Base-by-base conservation (phyloP, 768 basidiomycete genomes). In the Leccinum uliginosum region DNA sequence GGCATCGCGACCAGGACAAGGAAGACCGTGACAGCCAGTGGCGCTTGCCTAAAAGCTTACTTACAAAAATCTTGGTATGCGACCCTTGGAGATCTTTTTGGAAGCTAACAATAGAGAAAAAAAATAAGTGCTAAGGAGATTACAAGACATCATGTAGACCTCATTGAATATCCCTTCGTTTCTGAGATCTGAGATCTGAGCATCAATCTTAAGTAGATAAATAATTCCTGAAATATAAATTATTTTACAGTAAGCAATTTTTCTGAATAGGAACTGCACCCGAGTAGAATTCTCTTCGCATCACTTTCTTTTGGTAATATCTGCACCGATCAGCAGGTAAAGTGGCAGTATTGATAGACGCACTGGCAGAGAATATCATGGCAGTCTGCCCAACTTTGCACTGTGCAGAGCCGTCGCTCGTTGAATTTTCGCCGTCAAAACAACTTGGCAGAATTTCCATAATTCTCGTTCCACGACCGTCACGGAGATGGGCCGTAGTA, bases 261-360 rank as follows among this genome's bases (percentile, higher is more conserved):
- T n/a, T n/a, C n/a, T n/a, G n/a, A 56, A 44, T 57, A 59, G 11
- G 57, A 56, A 56, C 24, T 11, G 55, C 49, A 8, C 55, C 55
- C 12, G 9, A n/a, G 4, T 8, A 40, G 38, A n/a, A 40, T 10
- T 10, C 3, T 38, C n/a, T n/a, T n/a, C n/a, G n/a, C n/a, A n/a
- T n/a, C n/a, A 3, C 38, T 40, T 19, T n/a, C n/a, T 40, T 10
- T 40, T 19, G n/a, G 38, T 40, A n/a, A 40, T 40, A 19, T 40
- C 38, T n/a, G 38, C 38, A n/a, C 1, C 10, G 38, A 4, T 35
- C 35, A 40, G 38, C 38, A n/a, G n/a, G 38, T 40, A 40, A 40
- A 19, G 38, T 40, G 38, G 38, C n/a, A 40, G 38, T n/a, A 40
- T 40, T 10, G n/a, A 19, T 40, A n/a, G 38, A 38, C 38, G 38